Conservation (phyloP, 2,329 filamentous ascomycete species). For the Scedosporium minutisporum region DNA sequence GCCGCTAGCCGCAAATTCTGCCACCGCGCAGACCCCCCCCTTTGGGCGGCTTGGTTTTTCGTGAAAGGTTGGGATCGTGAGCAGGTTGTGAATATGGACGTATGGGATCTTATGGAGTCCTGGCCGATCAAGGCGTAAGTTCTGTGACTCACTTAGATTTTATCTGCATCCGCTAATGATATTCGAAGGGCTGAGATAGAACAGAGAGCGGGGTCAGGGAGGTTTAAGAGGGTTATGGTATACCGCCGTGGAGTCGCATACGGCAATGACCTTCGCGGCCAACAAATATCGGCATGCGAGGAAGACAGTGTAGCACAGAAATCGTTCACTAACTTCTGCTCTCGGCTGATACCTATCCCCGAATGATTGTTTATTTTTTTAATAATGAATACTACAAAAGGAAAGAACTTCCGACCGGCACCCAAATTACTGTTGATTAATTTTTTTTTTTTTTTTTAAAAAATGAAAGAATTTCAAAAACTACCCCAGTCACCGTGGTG, state of each 20-base stretch:
- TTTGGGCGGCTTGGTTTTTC: background rate
- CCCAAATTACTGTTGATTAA: too few relatives aligned
- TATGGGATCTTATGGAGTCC: background rate
- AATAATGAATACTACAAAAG: too few relatives aligned
- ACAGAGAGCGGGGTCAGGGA: background rate
- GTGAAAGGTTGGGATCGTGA: background rate
- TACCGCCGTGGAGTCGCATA: background rate
- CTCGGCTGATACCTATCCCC: background rate
- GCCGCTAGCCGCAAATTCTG: background rate
- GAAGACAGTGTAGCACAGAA: background rate
- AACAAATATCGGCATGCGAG: background rate
- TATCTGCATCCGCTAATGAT: background rate
- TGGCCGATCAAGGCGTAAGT: background rate
- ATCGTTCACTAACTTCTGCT: background rate
- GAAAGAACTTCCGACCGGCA: too few relatives aligned
- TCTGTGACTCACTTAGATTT: background rate
- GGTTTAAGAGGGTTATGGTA: background rate
- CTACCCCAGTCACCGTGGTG: too few relatives aligned
- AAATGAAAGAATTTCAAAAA: too few relatives aligned
- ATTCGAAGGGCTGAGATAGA: background rate
- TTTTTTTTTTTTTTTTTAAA: too few relatives aligned
- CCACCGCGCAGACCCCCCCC: background rate
- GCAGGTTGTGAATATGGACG: background rate
- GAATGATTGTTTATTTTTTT: too few relatives aligned
- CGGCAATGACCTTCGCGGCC: background rate